Evolutionary conservation across 2,329 filamentous ascomycete genomes (phyloP).

Genomic region (Xylaria sp.): DNA sequence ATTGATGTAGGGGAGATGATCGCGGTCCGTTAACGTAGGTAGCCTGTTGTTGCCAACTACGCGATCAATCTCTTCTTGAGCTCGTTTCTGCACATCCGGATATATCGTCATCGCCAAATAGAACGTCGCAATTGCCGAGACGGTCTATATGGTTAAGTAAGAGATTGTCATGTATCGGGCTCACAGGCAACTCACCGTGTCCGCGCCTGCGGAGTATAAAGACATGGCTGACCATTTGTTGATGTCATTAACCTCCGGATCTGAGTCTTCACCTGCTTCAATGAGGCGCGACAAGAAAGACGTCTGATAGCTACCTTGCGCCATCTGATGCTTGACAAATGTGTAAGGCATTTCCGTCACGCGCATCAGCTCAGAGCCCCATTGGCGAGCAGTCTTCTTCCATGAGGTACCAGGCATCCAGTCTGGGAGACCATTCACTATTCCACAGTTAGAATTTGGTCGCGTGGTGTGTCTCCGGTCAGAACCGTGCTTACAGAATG

Average conservation of each 20-base stretch:
- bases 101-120: conserved; percentile 54
- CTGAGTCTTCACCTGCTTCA: conserved; percentile 15
- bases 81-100: conserved; percentile 51
- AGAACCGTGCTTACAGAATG: conserved; percentile 20
- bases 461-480: background rate
- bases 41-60: conserved; percentile 40
- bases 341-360: conserved; percentile 15
- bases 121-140: conserved; percentile 40
- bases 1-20: conserved; percentile 35
- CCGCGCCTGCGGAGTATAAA: conserved; percentile 35
- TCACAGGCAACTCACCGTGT: conserved; percentile 24
- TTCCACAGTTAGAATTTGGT: background rate
- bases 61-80: conserved; percentile 40
- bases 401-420: conserved; percentile 23
- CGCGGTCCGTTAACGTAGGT: conserved; percentile 32
- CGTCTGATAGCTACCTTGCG: conserved; percentile 19
- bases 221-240: conserved; percentile 33
- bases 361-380: conserved; percentile 4
- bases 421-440: conserved; percentile 18
- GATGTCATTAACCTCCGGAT: conserved; percentile 17
- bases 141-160: background rate
- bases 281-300: conserved; percentile 33
- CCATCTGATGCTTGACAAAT: conserved; percentile 29
- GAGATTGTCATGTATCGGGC: background rate
- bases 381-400: conserved; percentile 16